Conservation (phyloP, 768 basidiomycete genomes). For the Tricholoma flavovirens region DNA sequence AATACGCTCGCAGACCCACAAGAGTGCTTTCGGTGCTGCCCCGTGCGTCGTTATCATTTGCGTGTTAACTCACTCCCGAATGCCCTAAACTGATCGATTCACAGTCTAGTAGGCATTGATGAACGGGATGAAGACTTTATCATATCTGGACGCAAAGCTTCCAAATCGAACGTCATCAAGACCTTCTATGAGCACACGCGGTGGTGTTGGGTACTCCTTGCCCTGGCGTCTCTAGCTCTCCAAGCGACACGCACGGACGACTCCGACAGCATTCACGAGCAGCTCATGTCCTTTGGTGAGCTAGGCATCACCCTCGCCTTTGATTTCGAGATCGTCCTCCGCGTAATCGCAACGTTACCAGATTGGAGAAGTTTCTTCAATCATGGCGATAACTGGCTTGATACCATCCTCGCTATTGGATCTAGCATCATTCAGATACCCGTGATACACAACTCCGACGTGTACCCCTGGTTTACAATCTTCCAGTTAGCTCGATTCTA, state of each 20-base stretch:
- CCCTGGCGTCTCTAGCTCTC: constrained; percentile 62
- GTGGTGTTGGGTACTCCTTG: constrained; percentile 74
- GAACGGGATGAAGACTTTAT: constrained; percentile 58
- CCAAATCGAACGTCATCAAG: constrained; percentile 44
- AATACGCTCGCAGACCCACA: constrained; percentile 79
- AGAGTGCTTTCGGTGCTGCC: constrained; percentile 87
- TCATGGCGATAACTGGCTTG: constrained; percentile 64
- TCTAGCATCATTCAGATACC: constrained; percentile 85
- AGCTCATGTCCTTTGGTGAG: constrained; percentile 59
- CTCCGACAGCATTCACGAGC: constrained; percentile 38
- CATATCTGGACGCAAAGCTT: constrained; percentile 37
- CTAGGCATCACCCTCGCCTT: constrained; percentile 76
- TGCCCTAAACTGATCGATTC: neutral
- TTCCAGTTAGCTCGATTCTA: constrained; percentile 88
- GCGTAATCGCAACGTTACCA: constrained; percentile 66
- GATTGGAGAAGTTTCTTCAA: constrained; percentile 79
- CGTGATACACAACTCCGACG: constrained; percentile 49
- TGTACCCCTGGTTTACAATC: constrained; percentile 87
- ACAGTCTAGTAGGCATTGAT: constrained; percentile 35
- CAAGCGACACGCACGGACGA: constrained; percentile 65
- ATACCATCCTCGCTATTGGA: constrained; percentile 67
- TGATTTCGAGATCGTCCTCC: constrained; percentile 80
- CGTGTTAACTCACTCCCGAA: neutral
- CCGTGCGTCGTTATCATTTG: constrained; percentile 39
- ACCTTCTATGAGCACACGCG: constrained; percentile 51